Conservation (phyloP, 441 rosid genomes). For the Macaranga tanarius region DNA sequence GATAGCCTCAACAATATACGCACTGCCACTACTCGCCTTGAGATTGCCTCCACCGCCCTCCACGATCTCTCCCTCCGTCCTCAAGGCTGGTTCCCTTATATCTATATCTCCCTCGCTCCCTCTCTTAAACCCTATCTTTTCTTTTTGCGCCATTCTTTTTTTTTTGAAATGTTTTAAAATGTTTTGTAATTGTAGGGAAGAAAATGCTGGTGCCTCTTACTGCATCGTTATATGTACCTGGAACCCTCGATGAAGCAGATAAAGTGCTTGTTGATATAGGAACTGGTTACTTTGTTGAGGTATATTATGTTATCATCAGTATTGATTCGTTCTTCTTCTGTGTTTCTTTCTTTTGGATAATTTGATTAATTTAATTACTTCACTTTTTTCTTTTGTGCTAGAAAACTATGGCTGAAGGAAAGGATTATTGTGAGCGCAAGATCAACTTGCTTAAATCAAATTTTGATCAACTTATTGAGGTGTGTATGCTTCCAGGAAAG, state of each 20-base stretch:
- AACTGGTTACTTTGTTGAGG: constrained; percentile 97
- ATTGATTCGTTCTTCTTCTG: background rate
- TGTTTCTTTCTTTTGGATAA: background rate
- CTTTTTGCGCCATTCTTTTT: background rate
- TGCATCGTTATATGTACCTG: constrained; percentile 90
- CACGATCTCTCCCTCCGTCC: constrained; percentile 80
- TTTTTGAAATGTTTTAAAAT: too few relatives aligned
- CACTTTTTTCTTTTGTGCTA: constrained; percentile 27
- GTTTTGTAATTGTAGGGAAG: constrained; percentile 39
- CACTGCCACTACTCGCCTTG: constrained; percentile 82
- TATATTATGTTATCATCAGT: constrained; percentile 15
- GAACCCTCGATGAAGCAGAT: constrained; percentile 73
- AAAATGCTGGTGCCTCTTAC: constrained; percentile 89
- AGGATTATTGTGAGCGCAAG: constrained; percentile 91
- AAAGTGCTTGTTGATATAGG: constrained; percentile 88
- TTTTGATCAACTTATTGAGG: constrained; percentile 93
- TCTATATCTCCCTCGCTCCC: background rate
- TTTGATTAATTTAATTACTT: constrained; percentile 6
- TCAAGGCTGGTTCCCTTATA: constrained; percentile 40
- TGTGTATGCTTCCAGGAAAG: constrained; percentile 19
- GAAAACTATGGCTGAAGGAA: constrained; percentile 92
- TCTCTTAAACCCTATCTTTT: background rate
- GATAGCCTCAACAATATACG: constrained; percentile 96
- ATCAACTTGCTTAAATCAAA: constrained; percentile 83
- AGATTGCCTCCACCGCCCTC: constrained; percentile 73